A percentile compares a stretch with the other conserved stretches of the same genome.
These are phyloP conservation scores for Suillus weaverae DNA, from an alignment of 768 basidiomycete genomes.

Conservation along the genomic window DNA sequence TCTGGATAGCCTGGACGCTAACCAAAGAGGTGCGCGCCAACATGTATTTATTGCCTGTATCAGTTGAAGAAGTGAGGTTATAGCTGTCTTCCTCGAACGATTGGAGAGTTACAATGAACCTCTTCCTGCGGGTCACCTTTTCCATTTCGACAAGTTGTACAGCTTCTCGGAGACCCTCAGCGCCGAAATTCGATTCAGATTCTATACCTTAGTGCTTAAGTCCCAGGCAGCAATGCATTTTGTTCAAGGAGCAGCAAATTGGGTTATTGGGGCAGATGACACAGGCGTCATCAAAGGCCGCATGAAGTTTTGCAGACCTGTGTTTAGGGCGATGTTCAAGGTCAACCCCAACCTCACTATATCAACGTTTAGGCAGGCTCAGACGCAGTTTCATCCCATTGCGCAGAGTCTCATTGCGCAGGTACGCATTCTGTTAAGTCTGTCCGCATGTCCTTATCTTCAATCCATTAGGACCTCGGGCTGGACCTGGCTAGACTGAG, in stretches of 20 bases:
- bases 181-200: constrained; percentile 52
- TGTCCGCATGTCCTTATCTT: neutral
- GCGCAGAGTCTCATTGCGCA: constrained; percentile 50
- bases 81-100: constrained; percentile 59
- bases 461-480: constrained; percentile 25
- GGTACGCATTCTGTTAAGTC: constrained; percentile 28
- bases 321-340: constrained; percentile 40
- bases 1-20: constrained; percentile 46
- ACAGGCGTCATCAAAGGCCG: constrained; percentile 47
- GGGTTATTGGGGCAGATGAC: constrained; percentile 44
- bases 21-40: constrained; percentile 46
- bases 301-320: constrained; percentile 57
- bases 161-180: constrained; percentile 42
- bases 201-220: constrained; percentile 50
- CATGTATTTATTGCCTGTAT: neutral
- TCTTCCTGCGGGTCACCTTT: constrained; percentile 44
- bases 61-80: neutral
- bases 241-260: constrained; percentile 40
- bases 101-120: constrained; percentile 39
- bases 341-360: constrained; percentile 38
- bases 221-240: constrained; percentile 33
- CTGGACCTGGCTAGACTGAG: neutral
- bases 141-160: constrained; percentile 46
- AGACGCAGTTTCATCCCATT: constrained; percentile 49
- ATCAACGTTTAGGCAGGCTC: constrained; percentile 34